Conservation (phyloP, 805 yeast genomes). For the Torulaspora maleeae region DNA sequence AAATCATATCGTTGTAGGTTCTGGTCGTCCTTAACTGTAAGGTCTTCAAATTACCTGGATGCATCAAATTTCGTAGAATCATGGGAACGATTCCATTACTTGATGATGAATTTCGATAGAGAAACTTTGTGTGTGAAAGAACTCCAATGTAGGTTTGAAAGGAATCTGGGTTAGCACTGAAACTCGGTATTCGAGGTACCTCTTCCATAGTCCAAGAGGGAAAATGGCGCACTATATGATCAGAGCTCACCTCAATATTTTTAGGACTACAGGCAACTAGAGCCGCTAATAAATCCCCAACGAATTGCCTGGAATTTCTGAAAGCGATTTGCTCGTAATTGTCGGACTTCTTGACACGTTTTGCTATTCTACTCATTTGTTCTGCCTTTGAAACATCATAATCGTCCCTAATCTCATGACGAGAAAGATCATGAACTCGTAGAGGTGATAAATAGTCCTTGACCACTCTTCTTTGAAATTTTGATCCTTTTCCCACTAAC, state of each 20-base stretch:
- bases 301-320: slow-evolving; percentile 16
- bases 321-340: slow-evolving; percentile 10
- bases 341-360: slow-evolving; percentile 7
- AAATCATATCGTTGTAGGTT: slow-evolving; percentile 39
- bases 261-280: slow-evolving; percentile 14
- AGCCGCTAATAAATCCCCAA: slow-evolving; percentile 16
- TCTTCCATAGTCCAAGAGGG: slow-evolving; percentile 29
- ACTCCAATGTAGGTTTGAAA: slow-evolving; percentile 37
- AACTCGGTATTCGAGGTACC: slow-evolving; percentile 37
- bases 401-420: slow-evolving; percentile 24
- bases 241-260: slow-evolving; percentile 16
- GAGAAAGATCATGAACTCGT: slow-evolving; percentile 22
- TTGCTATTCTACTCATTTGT: slow-evolving; percentile 8
- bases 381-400: slow-evolving; percentile 20
- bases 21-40: slow-evolving; percentile 30
- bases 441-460: slow-evolving; percentile 32
- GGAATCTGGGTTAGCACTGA: slow-evolving; percentile 21
- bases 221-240: slow-evolving; percentile 14
- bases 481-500: slow-evolving; percentile 32
- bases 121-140: slow-evolving; percentile 38
- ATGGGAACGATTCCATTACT: slow-evolving; percentile 38
- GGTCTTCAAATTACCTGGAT: slow-evolving; percentile 37
- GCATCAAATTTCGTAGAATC: slow-evolving; percentile 38
- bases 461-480: slow-evolving; percentile 26
- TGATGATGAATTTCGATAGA: slow-evolving; percentile 36